Percentiles rank a stretch among this genome's conserved stretches.
Evolutionary conservation across 305 asterid genomes (phyloP).

Genomic region (Solanum chacoense): DNA sequence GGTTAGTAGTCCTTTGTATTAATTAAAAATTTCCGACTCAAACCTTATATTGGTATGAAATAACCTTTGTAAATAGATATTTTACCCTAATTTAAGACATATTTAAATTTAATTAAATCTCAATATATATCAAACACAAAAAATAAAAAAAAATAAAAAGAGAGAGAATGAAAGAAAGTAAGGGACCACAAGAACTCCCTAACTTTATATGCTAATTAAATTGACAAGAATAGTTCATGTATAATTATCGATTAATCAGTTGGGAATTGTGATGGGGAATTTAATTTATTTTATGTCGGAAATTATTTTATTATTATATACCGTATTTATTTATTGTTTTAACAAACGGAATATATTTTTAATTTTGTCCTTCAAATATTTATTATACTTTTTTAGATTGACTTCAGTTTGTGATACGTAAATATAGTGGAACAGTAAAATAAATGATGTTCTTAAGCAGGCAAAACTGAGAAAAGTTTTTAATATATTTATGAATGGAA

Average conservation of each 20-base stretch:
- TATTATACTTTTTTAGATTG: background rate
- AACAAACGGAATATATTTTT: background rate
- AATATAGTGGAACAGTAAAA: background rate
- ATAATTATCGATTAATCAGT: background rate
- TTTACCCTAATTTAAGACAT: background rate
- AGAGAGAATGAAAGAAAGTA: background rate
- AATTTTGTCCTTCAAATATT: background rate
- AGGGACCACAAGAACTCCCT: background rate
- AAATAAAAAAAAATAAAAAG: background rate
- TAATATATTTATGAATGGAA: background rate
- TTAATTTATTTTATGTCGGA: background rate
- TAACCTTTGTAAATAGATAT: fast-evolving
- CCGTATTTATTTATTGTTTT: background rate
- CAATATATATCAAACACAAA: background rate
- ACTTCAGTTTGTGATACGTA: background rate
- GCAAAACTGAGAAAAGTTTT: background rate
- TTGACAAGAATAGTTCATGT: background rate
- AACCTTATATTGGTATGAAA: background rate
- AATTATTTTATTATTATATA: background rate
- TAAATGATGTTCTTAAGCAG: no score
- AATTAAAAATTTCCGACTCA: background rate
- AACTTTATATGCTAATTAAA: background rate
- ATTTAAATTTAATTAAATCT: background rate
- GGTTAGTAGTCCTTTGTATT: background rate
- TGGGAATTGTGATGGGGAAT: background rate